A percentile compares a stretch with the other conserved stretches of the same genome.
Conservation (phyloP, 176 grass and related monocot genomes). For the Thinopyrum elongatum region DNA sequence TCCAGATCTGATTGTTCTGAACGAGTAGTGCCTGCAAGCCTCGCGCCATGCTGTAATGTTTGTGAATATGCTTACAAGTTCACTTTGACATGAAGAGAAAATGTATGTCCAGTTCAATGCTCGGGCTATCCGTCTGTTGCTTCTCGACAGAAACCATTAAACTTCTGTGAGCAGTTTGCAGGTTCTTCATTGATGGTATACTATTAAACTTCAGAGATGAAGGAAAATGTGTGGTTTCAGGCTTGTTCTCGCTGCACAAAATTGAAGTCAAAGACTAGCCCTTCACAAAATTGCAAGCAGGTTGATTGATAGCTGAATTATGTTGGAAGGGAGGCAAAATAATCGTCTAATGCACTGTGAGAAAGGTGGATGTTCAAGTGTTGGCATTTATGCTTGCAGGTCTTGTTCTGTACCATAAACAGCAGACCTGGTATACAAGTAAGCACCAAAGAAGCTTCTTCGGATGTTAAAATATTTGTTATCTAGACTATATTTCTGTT, state of each 20-base stretch:
- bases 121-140: constrained; percentile 84
- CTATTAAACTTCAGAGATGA: constrained; percentile 71
- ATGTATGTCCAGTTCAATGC: constrained; percentile 7
- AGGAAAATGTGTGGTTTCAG: constrained; percentile 52
- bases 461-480: constrained; percentile 37
- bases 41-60: not conserved
- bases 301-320: constrained; percentile 78
- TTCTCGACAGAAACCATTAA: constrained; percentile 80
- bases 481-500: too few species aligned
- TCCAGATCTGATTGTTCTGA: not conserved
- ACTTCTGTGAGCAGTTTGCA: constrained; percentile 57
- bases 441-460: constrained; percentile 83
- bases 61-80: not conserved
- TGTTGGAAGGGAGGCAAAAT: constrained; percentile 62
- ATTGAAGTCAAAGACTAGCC: constrained; percentile 76
- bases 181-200: constrained; percentile 65
- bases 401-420: constrained; percentile 76
- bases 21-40: not conserved
- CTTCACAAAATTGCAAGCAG: constrained; percentile 33
- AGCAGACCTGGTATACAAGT: constrained; percentile 94
- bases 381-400: constrained; percentile 94
- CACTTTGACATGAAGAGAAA: not conserved
- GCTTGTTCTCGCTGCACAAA: constrained; percentile 50
- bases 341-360: constrained; percentile 90
- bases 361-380: constrained; percentile 73